Evolutionary conservation across 768 basidiomycete species (phyloP).

Genomic region (Termitomyces bulborhizus): DNA sequence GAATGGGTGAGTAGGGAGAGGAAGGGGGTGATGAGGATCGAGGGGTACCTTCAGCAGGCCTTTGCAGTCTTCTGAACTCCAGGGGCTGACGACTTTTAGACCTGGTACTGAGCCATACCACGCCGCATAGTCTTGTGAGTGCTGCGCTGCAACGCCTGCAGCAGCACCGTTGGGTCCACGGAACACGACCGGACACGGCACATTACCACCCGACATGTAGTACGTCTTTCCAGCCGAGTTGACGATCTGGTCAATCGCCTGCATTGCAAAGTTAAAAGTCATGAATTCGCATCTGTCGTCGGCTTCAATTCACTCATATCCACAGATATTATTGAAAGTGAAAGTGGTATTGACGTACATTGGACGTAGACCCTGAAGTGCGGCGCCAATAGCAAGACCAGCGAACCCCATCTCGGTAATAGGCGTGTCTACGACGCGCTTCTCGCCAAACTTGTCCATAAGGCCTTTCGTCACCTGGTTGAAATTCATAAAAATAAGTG

Average conservation of each 20-base stretch:
- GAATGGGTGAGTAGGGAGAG: background rate
- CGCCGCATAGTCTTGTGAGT: slow-evolving; percentile 95
- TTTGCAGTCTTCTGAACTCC: slow-evolving; percentile 98
- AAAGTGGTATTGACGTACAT: slow-evolving; percentile 44
- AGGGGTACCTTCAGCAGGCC: slow-evolving; percentile 83
- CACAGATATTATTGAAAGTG: background rate
- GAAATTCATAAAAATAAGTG: background rate
- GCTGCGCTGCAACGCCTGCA: slow-evolving; percentile 93
- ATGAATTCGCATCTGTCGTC: slow-evolving; percentile 90
- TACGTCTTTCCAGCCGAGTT: slow-evolving; percentile 99
- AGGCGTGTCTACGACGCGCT: slow-evolving; percentile 94
- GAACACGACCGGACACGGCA: slow-evolving; percentile 98
- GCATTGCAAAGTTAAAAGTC: slow-evolving; percentile 99
- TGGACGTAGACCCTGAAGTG: slow-evolving; percentile 89
- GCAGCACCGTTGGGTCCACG: slow-evolving; percentile 99
- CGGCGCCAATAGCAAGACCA: slow-evolving; percentile 93
- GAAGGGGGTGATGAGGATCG: background rate
- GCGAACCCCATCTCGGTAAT: slow-evolving; percentile 99
- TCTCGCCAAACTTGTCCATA: slow-evolving; percentile 98
- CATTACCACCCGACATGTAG: slow-evolving; percentile 99
- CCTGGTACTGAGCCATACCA: slow-evolving; percentile 95
- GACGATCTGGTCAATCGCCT: slow-evolving; percentile 99
- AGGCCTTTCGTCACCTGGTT: slow-evolving; percentile 93
- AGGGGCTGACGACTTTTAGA: slow-evolving; percentile 95
- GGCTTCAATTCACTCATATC: slow-evolving; percentile 9